These are phyloP conservation scores for Pyricularia grisea DNA, from an alignment of 2,329 filamentous ascomycete species.

Conservation along the genomic window DNA sequence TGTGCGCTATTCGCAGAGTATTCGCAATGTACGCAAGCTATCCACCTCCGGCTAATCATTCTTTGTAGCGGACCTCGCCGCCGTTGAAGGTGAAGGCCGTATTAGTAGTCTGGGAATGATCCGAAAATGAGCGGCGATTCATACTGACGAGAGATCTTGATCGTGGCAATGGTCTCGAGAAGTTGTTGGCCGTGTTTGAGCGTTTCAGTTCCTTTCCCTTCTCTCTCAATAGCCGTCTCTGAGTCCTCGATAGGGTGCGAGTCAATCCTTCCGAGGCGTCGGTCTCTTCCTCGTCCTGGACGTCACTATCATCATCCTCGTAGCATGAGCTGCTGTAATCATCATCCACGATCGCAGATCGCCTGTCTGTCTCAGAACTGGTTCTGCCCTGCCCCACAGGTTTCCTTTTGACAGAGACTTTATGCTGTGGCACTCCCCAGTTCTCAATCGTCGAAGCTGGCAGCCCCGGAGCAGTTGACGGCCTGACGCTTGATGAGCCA, in stretches of 20 bases:
- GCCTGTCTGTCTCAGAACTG: not conserved
- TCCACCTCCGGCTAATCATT: not conserved
- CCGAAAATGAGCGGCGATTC: not conserved
- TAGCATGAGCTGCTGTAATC: not conserved
- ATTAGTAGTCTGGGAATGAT: not conserved
- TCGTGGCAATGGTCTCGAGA: slow-evolving; percentile 4
- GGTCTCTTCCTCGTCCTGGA: not conserved
- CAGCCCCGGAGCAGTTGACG: not conserved
- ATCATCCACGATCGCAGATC: not conserved
- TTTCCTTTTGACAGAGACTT: slow-evolving; percentile 1
- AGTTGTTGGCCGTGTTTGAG: slow-evolving; percentile 3
- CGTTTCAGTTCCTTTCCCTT: not conserved
- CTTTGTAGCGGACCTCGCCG: not conserved
- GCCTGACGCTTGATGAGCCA: not conserved
- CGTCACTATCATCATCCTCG: not conserved
- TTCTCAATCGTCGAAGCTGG: not conserved
- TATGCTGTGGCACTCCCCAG: not conserved
- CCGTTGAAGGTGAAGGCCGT: not conserved
- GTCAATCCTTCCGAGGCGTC: not conserved
- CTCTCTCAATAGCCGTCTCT: not conserved
- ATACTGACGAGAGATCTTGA: slow-evolving; percentile 1
- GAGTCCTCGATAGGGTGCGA: not conserved
- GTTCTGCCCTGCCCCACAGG: not conserved
- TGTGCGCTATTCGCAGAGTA: not conserved
- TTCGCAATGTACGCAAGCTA: not conserved